Base-by-base conservation (phyloP, 2,329 filamentous ascomycete genomes). In the Clonostachys sp. region DNA sequence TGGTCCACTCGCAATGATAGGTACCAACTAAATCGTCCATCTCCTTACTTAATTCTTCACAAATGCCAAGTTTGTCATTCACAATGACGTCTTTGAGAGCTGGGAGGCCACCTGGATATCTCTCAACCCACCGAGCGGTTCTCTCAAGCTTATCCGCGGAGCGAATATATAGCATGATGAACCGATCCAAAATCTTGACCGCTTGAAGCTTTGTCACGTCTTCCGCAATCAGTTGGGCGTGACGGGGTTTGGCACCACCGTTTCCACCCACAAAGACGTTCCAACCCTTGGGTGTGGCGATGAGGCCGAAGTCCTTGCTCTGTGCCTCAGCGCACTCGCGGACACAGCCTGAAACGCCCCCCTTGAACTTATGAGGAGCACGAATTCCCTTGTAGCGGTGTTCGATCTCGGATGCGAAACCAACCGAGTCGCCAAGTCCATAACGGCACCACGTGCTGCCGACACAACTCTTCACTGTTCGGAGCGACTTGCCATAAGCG, bases 221-320 rank as follows among this genome's bases (percentile, higher is more conserved):
- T 62, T 91, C 91, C 50, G 89, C 89, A 1, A 96, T 78, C 3
- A 96, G 76, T 57, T 95, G 89, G 1, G 86, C 83, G 62, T 96
- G 91, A 36, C 80, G 76, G 5, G 91, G 91, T 55, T 89, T 92
- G 14, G 89, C 89, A 50, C 91, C 91, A 45, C 91, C 91, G 61
- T 96, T 96, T 43, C 91, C 91, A 34, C 80, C 91, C 2, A 96
- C 89, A 57, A 91, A 95, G 64, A 96, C 84, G 67, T 96, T 96
- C 79, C 89, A 96, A 33, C 91, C 91, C 58, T 94, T 95, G 51
- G 95, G 90, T 0, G 89, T 95, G 14, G 91, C 90, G 48, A 96
- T 95, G 45, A 95, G 81, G 20, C 91, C 91, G 56, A 96, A 96
- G 60, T 96, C 91, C 67, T 96, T 96, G 66, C 86, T 92, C 61